Evolutionary conservation across 129 eudicot species (phyloP), one percentile per base, ranked within the genome.

Genomic region (Escallonia herrerae): DNA sequence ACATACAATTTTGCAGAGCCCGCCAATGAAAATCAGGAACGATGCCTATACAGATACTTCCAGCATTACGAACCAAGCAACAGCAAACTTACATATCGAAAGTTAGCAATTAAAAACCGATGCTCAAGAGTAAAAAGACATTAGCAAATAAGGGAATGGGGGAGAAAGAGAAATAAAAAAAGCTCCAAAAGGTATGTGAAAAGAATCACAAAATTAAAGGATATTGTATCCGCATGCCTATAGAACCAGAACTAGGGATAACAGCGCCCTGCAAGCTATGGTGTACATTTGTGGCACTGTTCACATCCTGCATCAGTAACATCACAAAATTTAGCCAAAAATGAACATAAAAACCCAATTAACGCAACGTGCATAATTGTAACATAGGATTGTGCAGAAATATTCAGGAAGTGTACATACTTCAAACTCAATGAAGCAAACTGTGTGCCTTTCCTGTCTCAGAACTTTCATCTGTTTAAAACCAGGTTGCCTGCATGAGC

Each of bases 191-290:
- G 15, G 33, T 22, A 22, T 0, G 33, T 22, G 33, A 22, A 22
- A 22, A 22, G 33, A 22, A 22, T 9, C 44, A 62, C 47, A 41
- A 62, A 70, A 58, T 55, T 41, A 55, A 83, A 94, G 99, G 99
- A 94, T 94, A 94, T 94, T 94, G 99, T 78, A 94, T 94, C 39
- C 97, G 95, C 96, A 94, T 94, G 80, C 97, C 99, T 70, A 94
- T 85, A 69, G 99, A 83, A 37, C 97, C 93, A 40, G 95, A 86
- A 68, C 99, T 94, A 59, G 99, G 97, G 37, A 94, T 89, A 67
- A 94, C 86, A 64, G 93, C 95, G 4, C 99, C 99, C 74, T 94
- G 99, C 69, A 94, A 74, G 79, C 77, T 89, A 63, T 80, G 99
- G 70, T 94, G 99, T 71, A 94, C 97, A 51, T 89, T 82, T 22